Base-by-base conservation (phyloP, 768 basidiomycete genomes). In the Sporobolomyces pararoseus region DNA sequence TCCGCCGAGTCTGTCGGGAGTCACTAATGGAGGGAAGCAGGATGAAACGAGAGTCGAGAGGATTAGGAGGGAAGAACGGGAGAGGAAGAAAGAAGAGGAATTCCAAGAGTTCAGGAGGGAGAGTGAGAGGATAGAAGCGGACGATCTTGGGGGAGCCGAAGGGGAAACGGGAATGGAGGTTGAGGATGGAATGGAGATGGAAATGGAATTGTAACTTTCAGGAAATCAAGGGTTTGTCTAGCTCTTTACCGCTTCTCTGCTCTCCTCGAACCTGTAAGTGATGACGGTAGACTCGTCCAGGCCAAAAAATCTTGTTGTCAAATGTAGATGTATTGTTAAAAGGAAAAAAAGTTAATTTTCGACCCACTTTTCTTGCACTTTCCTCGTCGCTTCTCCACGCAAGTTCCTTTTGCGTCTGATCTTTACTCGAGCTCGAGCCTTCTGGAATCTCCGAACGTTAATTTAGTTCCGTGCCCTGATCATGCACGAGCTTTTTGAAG, bases 91-190 rank as follows among this genome's bases (percentile, higher is more conserved):
- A 42, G 53, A 51, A 2, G 37, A 49, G n/a, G 63, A 64, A 50
- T 65, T 23, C 9, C 23, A 25, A 32, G 66, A 65, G 58, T 68
- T 53, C 19, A 44, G 52, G 52, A 39, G 66, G 14, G 25, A 16
- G 58, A 17, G n/a, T 29, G 63, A 64, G 34, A n/a, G 46, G 23
- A 50, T 53, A 9, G 71, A 68, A 46, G 39, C n/a, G n/a, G 27
- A 6, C n/a, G 32, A 50, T 16, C 50, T 19, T 19, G 51, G 39
- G 25, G 21, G 21, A 12, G 7, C 25, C 9, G 16, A 50, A 31
- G 4, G 34, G 7, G 44, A 32, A 37, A 10, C 31, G 29, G 52
- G n/a, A 46, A 37, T 37, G 16, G 67, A 62, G 9, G 51, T 23
- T 6, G 66, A 31, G 16, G 37, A 37, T 0, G 50, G 23, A 2